Percentiles rank a stretch among this genome's conserved stretches.
Evolutionary conservation across 371 early-diverging fungal species (phyloP).

Genomic region (Mortierella sp.): DNA sequence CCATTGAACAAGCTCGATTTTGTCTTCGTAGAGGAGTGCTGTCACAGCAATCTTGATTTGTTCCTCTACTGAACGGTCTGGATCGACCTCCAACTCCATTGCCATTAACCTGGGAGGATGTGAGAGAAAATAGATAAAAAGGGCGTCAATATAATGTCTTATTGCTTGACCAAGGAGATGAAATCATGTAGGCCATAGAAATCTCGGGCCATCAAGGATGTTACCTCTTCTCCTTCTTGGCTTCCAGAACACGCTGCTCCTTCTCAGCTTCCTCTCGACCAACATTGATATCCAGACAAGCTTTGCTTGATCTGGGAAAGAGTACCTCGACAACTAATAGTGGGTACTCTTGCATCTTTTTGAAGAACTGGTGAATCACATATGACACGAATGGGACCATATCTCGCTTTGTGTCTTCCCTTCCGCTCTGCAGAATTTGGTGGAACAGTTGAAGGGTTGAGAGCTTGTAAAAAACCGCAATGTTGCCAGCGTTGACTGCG

Average conservation of each 20-base stretch:
- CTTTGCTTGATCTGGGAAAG: conserved; percentile 30
- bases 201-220: background rate
- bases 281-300: conserved; percentile 41
- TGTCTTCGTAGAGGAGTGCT: conserved; percentile 38
- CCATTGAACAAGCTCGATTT: conserved; percentile 45
- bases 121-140: background rate
- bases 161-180: background rate
- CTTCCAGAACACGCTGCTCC: background rate
- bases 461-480: conserved; percentile 69
- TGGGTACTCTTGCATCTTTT: conserved; percentile 66
- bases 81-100: conserved; percentile 35
- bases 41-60: conserved; percentile 46
- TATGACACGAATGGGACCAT: conserved; percentile 67
- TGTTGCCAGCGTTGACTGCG: conserved; percentile 70
- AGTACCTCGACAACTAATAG: conserved; percentile 68
- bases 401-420: conserved; percentile 58
- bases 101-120: conserved; percentile 19
- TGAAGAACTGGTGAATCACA: conserved; percentile 68
- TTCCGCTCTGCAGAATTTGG: conserved; percentile 61
- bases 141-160: background rate
- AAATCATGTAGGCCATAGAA: background rate
- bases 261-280: conserved; percentile 39
- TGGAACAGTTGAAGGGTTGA: conserved; percentile 75
- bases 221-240: conserved; percentile 44
- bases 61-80: conserved; percentile 17